Evolutionary conservation across 345 rosid genomes (phyloP), one percentile per base, ranked within the genome.

Genomic region (Cochlearia excelsa): DNA sequence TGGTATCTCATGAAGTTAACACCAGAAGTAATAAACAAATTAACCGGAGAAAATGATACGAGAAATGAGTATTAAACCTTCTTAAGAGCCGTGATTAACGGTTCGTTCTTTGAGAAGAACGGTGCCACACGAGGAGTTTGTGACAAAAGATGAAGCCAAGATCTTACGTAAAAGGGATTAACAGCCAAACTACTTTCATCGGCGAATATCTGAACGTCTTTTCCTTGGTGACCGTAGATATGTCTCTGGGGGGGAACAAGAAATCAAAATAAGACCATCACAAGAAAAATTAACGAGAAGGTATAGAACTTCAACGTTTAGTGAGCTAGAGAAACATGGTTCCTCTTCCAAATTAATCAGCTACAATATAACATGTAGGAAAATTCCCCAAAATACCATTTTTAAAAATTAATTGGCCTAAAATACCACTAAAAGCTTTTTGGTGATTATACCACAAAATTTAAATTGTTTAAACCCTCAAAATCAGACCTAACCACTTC

Each of bases 61-160:
- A 63, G 50, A 30, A 38, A 40, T 34, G 27, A 39, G 43, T 31
- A 26, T 26, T 26, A 9, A 43, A 88, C 99, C 97, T 87, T 93
- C 71, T 78, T 81, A 69, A 93, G 53, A 65, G 90, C 95, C 81
- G 73, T 64, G 63, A 93, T 70, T 54, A 93, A 74, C 9, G 95
- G 94, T 61, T 93, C 92, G 46, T 85, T 81, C 87, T 93, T 93
- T 51, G 91, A 74, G 45, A 93, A 81, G 74, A 87, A 85, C 16
- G 99, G 99, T 30, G 94, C 97, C 69, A 93, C 94, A 57, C 97
- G 89, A 75, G 97, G 95, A 48, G 95, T 89, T 70, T 45, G 83
- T 69, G 95, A 89, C 78, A 93, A 74, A 50, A 93, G 79, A 76
- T 82, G 88, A 79, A 87, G 75, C 99, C 95, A 93, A 58, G 91